Percentiles rank a stretch among this genome's conserved stretches.
These are phyloP conservation scores for Colletotrichum endophyticum DNA, from an alignment of 2,329 filamentous ascomycete species.

Conservation along the genomic window DNA sequence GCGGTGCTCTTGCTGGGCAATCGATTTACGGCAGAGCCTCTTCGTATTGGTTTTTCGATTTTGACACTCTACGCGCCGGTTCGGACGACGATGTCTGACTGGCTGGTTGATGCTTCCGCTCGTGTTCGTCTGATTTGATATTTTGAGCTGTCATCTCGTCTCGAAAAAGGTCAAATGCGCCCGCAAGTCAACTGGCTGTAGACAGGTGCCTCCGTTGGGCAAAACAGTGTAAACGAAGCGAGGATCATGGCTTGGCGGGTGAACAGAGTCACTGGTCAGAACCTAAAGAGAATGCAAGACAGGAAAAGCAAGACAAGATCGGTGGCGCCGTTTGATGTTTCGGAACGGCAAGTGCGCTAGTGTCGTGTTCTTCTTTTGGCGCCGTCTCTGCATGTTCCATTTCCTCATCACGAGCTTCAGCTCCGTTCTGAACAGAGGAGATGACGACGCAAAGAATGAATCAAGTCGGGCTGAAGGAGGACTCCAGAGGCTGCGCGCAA, in stretches of 20 bases:
- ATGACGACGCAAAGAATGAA: background rate
- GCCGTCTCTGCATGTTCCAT: background rate
- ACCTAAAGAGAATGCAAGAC: background rate
- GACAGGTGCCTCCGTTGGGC: background rate
- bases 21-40: background rate
- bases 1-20: background rate
- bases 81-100: background rate
- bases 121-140: background rate
- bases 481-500: background rate
- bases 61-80: background rate
- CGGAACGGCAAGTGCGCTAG: background rate
- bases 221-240: background rate
- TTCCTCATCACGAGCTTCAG: background rate
- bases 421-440: background rate
- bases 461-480: background rate
- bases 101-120: background rate
- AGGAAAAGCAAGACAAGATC: background rate
- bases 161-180: background rate
- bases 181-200: background rate
- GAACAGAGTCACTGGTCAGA: background rate
- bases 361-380: background rate
- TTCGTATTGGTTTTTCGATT: background rate
- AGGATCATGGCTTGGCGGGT: background rate
- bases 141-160: background rate
- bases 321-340: slow-evolving; percentile 7